Evolutionary conservation across 257 asterid genomes (phyloP).

Genomic region (Nemophila menziesii): DNA sequence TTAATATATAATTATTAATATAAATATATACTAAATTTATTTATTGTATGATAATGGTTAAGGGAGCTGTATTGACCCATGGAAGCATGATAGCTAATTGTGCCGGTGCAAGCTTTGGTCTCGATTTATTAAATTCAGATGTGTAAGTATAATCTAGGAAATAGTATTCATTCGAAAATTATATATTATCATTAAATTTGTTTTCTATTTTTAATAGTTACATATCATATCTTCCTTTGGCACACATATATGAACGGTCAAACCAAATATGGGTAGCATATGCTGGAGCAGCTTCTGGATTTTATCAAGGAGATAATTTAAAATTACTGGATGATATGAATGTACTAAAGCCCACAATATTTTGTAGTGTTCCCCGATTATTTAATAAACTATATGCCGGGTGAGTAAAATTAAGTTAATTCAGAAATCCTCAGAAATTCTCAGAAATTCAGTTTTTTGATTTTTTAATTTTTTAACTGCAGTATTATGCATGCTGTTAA

Average conservation of each 20-base stretch:
- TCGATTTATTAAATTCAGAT: constrained; percentile 57
- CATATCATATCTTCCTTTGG: constrained; percentile 90
- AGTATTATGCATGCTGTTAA: constrained; percentile 73
- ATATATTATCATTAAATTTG: neutral
- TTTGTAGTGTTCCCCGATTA: constrained; percentile 91
- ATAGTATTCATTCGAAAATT: neutral
- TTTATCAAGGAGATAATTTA: constrained; percentile 90
- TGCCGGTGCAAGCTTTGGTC: constrained; percentile 49
- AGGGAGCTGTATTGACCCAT: constrained; percentile 88
- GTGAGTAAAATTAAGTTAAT: too few relatives aligned
- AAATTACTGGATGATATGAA: constrained; percentile 87
- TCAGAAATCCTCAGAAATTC: neutral
- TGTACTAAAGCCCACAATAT: constrained; percentile 80
- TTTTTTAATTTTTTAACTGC: constrained; percentile 8
- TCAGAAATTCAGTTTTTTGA: constrained; percentile 9
- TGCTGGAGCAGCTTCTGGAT: constrained; percentile 66
- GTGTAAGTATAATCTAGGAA: constrained; percentile 49
- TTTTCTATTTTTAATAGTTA: constrained; percentile 37
- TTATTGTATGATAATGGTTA: neutral
- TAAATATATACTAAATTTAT: neutral
- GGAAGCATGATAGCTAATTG: constrained; percentile 67
- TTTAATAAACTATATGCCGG: constrained; percentile 85
- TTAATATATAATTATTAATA: neutral
- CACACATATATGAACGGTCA: constrained; percentile 89
- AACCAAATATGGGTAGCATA: constrained; percentile 48